Evolutionary conservation across 106 monocot genomes (phyloP).

Genomic region (Xerophyta viscosa): DNA sequence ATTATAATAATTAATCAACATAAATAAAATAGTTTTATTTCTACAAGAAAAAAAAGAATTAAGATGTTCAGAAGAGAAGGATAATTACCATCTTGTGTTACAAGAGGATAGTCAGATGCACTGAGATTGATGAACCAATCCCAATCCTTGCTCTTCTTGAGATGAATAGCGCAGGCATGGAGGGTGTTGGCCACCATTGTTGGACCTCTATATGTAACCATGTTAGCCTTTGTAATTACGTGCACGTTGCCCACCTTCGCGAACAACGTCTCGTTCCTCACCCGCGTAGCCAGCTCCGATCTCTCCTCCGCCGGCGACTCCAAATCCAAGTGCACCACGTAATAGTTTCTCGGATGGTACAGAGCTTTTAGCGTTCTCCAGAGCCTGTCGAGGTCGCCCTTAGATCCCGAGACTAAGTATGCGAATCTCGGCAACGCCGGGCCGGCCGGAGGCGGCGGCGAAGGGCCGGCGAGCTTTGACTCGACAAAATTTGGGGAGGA

Average conservation of each 20-base stretch:
- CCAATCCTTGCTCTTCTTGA: constrained; percentile 37
- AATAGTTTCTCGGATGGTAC: constrained; percentile 47
- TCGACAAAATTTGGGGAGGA: neutral
- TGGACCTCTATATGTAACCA: constrained; percentile 52
- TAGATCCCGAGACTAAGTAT: constrained; percentile 56
- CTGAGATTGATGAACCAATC: constrained; percentile 75
- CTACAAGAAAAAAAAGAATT: too few relatives aligned
- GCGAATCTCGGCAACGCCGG: constrained; percentile 25
- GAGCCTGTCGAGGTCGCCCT: constrained; percentile 41
- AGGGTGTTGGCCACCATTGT: constrained; percentile 65
- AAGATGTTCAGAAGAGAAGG: constrained; percentile 5
- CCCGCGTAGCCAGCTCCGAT: constrained; percentile 21
- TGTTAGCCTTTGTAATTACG: constrained; percentile 46
- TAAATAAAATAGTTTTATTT: neutral
- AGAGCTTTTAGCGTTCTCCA: constrained; percentile 45
- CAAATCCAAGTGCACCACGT: constrained; percentile 45
- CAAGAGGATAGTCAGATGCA: constrained; percentile 58
- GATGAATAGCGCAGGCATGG: constrained; percentile 52
- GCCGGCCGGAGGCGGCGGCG: neutral
- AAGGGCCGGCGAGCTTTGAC: neutral
- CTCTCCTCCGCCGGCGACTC: constrained; percentile 32
- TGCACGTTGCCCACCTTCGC: constrained; percentile 35
- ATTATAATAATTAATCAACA: neutral
- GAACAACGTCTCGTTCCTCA: constrained; percentile 26
- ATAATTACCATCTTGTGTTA: constrained; percentile 50